A percentile compares a stretch with the other conserved stretches of the same genome.
These are phyloP conservation scores for Torulaspora gathmanii DNA, from an alignment of 805 yeast genomes.

Conservation along the genomic window DNA sequence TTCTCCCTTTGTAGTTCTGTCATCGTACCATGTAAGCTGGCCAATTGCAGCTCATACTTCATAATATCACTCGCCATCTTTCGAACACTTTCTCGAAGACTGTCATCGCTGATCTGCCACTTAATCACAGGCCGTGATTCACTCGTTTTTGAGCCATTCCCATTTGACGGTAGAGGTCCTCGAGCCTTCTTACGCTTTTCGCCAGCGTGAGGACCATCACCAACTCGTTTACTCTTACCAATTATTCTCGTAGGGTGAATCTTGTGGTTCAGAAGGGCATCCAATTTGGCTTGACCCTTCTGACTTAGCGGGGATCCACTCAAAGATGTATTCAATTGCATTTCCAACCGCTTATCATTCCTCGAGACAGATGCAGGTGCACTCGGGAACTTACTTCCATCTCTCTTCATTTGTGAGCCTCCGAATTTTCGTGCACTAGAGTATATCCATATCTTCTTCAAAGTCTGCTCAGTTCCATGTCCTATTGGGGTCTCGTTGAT, in stretches of 20 bases:
- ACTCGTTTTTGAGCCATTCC: too few species aligned
- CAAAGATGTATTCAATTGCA: not conserved
- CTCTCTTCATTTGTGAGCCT: not conserved
- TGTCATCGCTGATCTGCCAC: not conserved
- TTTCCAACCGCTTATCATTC: not conserved
- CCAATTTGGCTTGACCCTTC: not conserved
- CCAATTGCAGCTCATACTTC: conserved; percentile 20
- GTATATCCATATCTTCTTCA: conserved; percentile 7
- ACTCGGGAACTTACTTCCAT: not conserved
- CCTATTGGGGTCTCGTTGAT: not conserved
- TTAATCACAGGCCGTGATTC: not conserved
- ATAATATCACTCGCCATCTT: conserved; percentile 20
- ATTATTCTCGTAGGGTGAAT: too few species aligned
- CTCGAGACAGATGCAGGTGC: not conserved
- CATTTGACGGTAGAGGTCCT: too few species aligned
- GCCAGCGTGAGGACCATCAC: too few species aligned
- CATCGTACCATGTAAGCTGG: conserved; percentile 19
- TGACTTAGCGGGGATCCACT: not conserved
- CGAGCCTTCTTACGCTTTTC: too few species aligned
- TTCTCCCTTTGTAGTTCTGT: conserved; percentile 8
- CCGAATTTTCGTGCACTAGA: conserved; percentile 1
- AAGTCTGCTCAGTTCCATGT: not conserved
- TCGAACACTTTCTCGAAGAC: not conserved
- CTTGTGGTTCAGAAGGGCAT: not conserved
- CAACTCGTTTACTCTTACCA: too few species aligned